A percentile compares a stretch with the other conserved stretches of the same genome.
Conservation (phyloP, 176 grass and related monocot genomes). For the Melocanna baccifera region DNA sequence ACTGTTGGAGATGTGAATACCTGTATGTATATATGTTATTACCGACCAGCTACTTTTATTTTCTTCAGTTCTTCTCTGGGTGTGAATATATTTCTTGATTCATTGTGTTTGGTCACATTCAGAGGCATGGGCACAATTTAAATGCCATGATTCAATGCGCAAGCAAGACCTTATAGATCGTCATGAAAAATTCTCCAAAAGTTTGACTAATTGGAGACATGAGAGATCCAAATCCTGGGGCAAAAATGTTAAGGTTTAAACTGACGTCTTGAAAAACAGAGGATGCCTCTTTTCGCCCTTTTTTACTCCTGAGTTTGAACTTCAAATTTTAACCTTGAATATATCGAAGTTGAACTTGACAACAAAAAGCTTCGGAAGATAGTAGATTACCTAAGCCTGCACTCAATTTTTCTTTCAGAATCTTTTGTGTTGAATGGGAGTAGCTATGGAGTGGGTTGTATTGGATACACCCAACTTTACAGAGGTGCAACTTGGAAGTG, state of each 20-base stretch:
- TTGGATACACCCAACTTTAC: not conserved
- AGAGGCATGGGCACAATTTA: not conserved
- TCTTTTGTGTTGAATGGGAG: not conserved
- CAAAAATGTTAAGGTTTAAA: not conserved
- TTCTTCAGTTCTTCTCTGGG: not conserved
- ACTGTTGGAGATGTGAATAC: conserved; percentile 63
- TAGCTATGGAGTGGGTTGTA: not conserved
- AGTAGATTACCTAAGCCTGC: not conserved
- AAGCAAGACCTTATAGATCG: not conserved
- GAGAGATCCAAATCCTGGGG: not conserved
- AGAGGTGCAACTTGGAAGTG: not conserved
- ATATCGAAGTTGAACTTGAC: not conserved
- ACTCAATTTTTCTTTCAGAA: not conserved
- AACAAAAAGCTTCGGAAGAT: not conserved
- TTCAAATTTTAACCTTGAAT: not conserved
- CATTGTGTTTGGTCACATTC: not conserved
- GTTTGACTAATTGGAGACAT: not conserved
- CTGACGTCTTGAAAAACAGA: not conserved
- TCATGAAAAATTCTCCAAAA: not conserved
- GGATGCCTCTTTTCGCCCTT: not conserved
- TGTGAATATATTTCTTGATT: not conserved
- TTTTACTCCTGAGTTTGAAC: not conserved
- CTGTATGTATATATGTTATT: conserved; percentile 38
- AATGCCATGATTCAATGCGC: not conserved
- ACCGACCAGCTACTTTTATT: not conserved